These are phyloP conservation scores for Saccharomyces mikatae DNA, from an alignment of 805 yeast genomes.

Conservation along the genomic window DNA sequence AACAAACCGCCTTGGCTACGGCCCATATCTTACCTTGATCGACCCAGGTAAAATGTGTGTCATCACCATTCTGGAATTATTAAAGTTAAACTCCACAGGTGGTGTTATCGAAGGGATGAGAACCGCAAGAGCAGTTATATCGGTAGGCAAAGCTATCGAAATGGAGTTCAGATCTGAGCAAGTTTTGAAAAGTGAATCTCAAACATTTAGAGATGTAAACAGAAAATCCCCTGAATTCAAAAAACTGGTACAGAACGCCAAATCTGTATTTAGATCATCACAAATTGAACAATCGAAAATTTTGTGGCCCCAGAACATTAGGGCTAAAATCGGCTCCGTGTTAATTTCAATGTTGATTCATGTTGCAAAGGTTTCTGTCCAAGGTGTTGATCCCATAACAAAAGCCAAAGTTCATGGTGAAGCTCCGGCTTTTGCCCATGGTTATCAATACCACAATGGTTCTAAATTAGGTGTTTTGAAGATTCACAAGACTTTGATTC, in stretches of 20 bases:
- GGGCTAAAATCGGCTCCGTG: slow-evolving; percentile 75
- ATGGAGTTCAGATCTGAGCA: slow-evolving; percentile 71
- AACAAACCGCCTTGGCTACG: slow-evolving; percentile 47
- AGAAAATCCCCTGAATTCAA: slow-evolving; percentile 39
- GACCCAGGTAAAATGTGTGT: slow-evolving; percentile 76
- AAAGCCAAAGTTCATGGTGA: slow-evolving; percentile 56
- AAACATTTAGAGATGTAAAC: slow-evolving; percentile 45
- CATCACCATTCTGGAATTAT: slow-evolving; percentile 72
- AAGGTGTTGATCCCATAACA: slow-evolving; percentile 74
- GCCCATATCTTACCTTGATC: slow-evolving; percentile 68
- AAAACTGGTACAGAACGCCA: slow-evolving; percentile 34
- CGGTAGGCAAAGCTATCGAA: slow-evolving; percentile 80
- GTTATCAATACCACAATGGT: slow-evolving; percentile 75
- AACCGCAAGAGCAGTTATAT: slow-evolving; percentile 70
- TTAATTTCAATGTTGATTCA: slow-evolving; percentile 67
- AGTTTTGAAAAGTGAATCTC: slow-evolving; percentile 49
- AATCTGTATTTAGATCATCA: slow-evolving; percentile 31
- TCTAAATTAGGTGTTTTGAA: slow-evolving; percentile 73
- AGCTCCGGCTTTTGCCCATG: slow-evolving; percentile 87
- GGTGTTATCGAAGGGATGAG: slow-evolving; percentile 76
- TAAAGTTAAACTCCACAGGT: slow-evolving; percentile 66
- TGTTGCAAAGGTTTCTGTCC: slow-evolving; percentile 74
- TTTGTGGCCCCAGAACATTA: slow-evolving; percentile 48
- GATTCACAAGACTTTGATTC: slow-evolving; percentile 60
- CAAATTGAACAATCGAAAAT: slow-evolving; percentile 32